These are phyloP conservation scores for Russula griseocarnosa DNA, from an alignment of 768 basidiomycete genomes.

Conservation along the genomic window DNA sequence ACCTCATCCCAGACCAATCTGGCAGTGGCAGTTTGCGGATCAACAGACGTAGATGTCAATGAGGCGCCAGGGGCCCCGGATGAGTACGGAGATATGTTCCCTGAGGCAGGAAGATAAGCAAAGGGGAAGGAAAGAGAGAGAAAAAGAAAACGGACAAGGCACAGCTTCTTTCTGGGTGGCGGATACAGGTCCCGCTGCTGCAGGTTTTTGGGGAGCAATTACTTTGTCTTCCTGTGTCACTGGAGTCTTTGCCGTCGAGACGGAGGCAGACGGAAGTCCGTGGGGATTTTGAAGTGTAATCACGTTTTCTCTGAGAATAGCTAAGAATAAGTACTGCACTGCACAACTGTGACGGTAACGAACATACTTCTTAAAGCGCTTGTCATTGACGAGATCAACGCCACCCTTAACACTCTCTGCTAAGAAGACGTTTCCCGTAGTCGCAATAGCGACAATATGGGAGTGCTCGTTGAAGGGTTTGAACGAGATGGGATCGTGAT, in stretches of 20 bases:
- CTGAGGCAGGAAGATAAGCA: conserved; percentile 38
- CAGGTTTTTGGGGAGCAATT: conserved; percentile 35
- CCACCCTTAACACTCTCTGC: conserved; percentile 87
- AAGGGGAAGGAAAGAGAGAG: neutral
- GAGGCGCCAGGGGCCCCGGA: conserved; percentile 89
- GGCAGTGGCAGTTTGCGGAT: conserved; percentile 65
- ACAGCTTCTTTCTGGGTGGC: conserved; percentile 37
- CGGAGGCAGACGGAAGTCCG: conserved; percentile 59
- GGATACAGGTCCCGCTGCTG: conserved; percentile 20
- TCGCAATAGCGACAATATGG: conserved; percentile 85
- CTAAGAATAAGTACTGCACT: conserved; percentile 15
- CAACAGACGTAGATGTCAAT: conserved; percentile 87
- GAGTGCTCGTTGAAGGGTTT: conserved; percentile 97
- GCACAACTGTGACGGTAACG: neutral
- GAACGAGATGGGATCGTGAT: conserved; percentile 96
- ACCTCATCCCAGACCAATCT: conserved; percentile 95
- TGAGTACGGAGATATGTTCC: conserved; percentile 90
- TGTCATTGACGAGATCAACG: conserved; percentile 80
- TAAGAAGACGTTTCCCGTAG: conserved; percentile 89
- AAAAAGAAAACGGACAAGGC: conserved; percentile 52
- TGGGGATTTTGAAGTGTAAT: conserved; percentile 94
- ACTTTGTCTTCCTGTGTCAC: conserved; percentile 35
- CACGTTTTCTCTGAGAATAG: conserved; percentile 63
- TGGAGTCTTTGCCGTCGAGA: conserved; percentile 34
- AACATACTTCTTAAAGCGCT: conserved; percentile 74